A percentile compares a stretch with the other conserved stretches of the same genome.
phyloP scores from a whole-genome alignment of 768 basidiomycete species.

The Phylloporus arenicola region DNA sequence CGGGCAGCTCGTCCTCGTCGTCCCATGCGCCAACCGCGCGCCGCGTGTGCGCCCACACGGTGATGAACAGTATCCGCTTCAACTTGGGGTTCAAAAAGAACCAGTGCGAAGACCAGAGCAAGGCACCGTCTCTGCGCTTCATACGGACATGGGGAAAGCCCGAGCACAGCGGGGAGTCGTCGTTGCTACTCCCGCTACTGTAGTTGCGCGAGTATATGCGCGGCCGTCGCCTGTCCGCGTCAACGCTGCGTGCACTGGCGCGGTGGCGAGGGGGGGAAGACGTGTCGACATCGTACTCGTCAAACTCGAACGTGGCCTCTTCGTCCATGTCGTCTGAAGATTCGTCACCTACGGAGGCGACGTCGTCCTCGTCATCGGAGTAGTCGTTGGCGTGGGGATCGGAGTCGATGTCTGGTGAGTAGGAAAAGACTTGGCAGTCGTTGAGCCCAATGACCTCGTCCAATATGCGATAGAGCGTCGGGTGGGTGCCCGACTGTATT shows the following conservation, averaged over 20 bases:
- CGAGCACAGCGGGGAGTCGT: constrained; percentile 28
- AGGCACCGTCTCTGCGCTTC: constrained; percentile 61
- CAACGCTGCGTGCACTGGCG: constrained; percentile 7
- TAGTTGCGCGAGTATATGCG: constrained; percentile 24
- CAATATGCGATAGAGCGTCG: constrained; percentile 79
- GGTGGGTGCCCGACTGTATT: constrained; percentile 80
- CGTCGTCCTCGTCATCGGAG: constrained; percentile 74
- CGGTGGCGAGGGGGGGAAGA: constrained; percentile 13
- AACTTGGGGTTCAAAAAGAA: constrained; percentile 93
- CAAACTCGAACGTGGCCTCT: constrained; percentile 70
- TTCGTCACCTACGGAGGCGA: constrained; percentile 60
- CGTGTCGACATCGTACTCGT: constrained; percentile 73
- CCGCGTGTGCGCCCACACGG: constrained; percentile 82
- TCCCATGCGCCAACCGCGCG: constrained; percentile 49
- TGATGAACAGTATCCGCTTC: constrained; percentile 89
- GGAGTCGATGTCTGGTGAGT: constrained; percentile 85
- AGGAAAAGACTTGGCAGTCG: constrained; percentile 95
- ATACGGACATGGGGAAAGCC: constrained; percentile 44
- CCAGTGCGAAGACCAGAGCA: constrained; percentile 96
- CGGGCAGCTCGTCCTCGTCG: constrained; percentile 39
- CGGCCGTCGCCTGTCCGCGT: constrained; percentile 1
- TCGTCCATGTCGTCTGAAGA: constrained; percentile 71
- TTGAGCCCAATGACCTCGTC: constrained; percentile 85
- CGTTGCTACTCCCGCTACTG: constrained; percentile 34
- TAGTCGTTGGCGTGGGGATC: constrained; percentile 90